Percentiles rank a stretch among this genome's conserved stretches.
Evolutionary conservation across 2,329 filamentous ascomycete species (phyloP).

Genomic region (Proliferodiscus dingleyae): DNA sequence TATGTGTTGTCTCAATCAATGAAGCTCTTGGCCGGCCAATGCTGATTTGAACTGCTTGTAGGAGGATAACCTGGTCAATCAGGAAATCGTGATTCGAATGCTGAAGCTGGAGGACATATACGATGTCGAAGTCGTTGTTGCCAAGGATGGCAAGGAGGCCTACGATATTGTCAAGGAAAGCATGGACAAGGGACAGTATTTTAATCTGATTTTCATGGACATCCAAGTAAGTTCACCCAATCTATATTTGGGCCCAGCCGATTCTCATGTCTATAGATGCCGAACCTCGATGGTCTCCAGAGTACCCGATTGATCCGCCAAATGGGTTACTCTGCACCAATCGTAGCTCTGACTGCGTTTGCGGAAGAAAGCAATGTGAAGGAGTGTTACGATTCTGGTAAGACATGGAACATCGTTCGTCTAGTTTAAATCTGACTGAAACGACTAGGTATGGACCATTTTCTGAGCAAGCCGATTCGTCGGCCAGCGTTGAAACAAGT

Average conservation of each 20-base stretch:
- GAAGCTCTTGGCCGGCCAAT: not conserved
- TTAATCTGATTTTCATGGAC: constrained; percentile 94
- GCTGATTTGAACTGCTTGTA: not conserved
- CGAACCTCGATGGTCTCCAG: constrained; percentile 83
- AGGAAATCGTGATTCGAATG: constrained; percentile 59
- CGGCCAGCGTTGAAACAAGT: constrained; percentile 84
- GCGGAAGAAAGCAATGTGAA: constrained; percentile 84
- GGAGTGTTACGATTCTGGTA: constrained; percentile 82
- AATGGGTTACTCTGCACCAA: constrained; percentile 82
- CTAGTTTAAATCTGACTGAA: not conserved
- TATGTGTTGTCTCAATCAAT: not conserved
- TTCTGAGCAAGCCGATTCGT: constrained; percentile 60
- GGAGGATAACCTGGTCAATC: constrained; percentile 63
- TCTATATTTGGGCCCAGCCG: not conserved
- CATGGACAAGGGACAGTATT: constrained; percentile 67
- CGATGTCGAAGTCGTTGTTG: constrained; percentile 71
- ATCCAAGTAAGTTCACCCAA: constrained; percentile 47
- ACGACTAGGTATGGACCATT: constrained; percentile 14
- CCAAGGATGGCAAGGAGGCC: constrained; percentile 81
- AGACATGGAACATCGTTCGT: constrained; percentile 65
- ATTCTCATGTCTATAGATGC: constrained; percentile 57
- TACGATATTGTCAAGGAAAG: constrained; percentile 79
- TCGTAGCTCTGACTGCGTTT: constrained; percentile 87
- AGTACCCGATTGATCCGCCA: constrained; percentile 79
- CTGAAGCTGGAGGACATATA: constrained; percentile 74